Evolutionary conservation across 2,329 filamentous ascomycete species (phyloP).

Genomic region (Colletotrichum costaricense): DNA sequence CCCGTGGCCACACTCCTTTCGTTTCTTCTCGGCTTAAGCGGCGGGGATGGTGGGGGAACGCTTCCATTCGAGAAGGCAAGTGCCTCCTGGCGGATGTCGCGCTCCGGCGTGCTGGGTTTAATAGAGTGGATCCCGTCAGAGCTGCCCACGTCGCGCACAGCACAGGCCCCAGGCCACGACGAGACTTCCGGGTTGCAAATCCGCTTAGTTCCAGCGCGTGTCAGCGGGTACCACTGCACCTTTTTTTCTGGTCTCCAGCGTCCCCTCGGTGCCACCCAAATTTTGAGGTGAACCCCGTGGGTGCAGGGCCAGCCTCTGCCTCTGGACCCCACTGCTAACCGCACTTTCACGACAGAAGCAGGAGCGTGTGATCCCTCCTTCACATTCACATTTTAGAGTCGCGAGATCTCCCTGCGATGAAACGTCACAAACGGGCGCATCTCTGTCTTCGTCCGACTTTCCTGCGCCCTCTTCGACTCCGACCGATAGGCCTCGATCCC

Average conservation of each 20-base stretch:
- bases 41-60: not conserved
- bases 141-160: slow-evolving; percentile 1
- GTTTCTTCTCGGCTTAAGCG: not conserved
- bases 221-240: slow-evolving; percentile 16
- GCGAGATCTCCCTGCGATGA: slow-evolving; percentile 22
- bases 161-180: not conserved
- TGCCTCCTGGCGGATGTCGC: slow-evolving; percentile 9
- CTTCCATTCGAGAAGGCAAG: slow-evolving; percentile 4
- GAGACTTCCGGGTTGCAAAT: slow-evolving; percentile 4
- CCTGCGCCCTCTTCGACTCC: not conserved
- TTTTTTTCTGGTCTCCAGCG: not conserved
- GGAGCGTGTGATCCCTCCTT: slow-evolving; percentile 4
- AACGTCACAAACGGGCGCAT: slow-evolving; percentile 17
- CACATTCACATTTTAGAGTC: not conserved
- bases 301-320: slow-evolving; percentile 18
- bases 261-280: slow-evolving; percentile 3
- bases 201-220: slow-evolving; percentile 10
- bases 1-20: not conserved
- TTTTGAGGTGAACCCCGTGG: slow-evolving; percentile 3
- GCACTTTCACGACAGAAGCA: slow-evolving; percentile 32
- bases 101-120: slow-evolving; percentile 24
- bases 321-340: slow-evolving; percentile 33
- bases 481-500: not conserved
- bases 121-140: slow-evolving; percentile 17
- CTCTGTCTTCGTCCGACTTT: slow-evolving; percentile 8